Evolutionary conservation across 2,329 filamentous ascomycete species (phyloP).

Genomic region (Neofusicoccum umdonicola): DNA sequence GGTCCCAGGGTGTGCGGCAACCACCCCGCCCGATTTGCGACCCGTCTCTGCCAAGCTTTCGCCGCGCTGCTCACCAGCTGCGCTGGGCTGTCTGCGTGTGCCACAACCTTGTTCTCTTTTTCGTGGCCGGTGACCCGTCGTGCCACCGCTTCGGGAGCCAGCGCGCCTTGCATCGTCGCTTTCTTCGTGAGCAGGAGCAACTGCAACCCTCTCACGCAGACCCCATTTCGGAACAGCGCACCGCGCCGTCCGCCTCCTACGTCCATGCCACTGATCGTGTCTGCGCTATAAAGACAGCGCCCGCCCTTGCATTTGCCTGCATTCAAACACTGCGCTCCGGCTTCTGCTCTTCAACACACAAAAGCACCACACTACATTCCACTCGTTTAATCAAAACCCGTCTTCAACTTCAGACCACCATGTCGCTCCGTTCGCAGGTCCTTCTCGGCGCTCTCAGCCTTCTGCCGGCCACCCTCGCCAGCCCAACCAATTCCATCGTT

Average conservation of each 20-base stretch:
- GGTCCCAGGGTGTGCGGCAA: neutral
- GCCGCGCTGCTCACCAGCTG: neutral
- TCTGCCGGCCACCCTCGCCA: neutral
- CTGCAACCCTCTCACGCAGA: neutral
- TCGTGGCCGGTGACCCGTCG: constrained; percentile 5
- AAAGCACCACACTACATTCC: neutral
- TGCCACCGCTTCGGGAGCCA: neutral
- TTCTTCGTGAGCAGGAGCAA: neutral
- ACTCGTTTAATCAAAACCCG: neutral
- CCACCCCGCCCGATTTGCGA: neutral
- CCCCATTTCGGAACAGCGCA: neutral
- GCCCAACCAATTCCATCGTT: neutral
- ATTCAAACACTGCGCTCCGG: neutral
- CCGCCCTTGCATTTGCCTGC: neutral
- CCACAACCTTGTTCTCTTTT: neutral
- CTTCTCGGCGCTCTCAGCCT: neutral
- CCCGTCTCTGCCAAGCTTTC: too few relatives aligned
- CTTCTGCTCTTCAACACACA: neutral
- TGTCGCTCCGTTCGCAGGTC: neutral
- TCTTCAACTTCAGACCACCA: neutral
- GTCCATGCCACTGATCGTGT: neutral
- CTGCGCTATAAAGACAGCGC: neutral
- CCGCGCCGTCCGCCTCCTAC: neutral
- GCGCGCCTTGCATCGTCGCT: neutral
- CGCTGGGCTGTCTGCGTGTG: neutral